phyloP scores from a whole-genome alignment of 176 grass and related monocot species.

The Rhynchospora pubera region DNA sequence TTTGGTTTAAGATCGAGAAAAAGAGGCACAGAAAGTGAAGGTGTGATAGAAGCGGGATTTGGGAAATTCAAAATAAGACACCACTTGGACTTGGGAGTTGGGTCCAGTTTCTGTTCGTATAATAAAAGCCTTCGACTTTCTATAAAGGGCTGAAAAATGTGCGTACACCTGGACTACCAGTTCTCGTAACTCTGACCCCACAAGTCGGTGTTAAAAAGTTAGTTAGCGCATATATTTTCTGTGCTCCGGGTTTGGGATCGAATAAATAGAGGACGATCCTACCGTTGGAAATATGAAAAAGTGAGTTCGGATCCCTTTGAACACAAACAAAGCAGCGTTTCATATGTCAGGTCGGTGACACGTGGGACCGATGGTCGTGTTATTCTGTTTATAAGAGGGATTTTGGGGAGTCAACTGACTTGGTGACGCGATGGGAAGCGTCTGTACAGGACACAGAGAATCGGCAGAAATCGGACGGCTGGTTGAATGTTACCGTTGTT shows the following conservation, averaged over 20 bases:
- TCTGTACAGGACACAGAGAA: not conserved
- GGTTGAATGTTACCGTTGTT: slow-evolving; percentile 2
- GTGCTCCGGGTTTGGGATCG: not conserved
- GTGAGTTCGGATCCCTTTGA: not conserved
- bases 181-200: not conserved
- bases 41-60: slow-evolving; percentile 20
- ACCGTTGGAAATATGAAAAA: not conserved
- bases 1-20: not conserved
- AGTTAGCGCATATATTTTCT: not conserved
- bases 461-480: not conserved
- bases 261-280: not conserved
- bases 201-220: not conserved
- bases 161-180: not conserved
- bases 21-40: not conserved
- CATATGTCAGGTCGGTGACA: not conserved
- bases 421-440: not conserved
- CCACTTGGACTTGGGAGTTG: too few relatives aligned
- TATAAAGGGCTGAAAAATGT: not conserved
- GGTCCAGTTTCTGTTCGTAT: not conserved
- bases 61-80: slow-evolving; percentile 18
- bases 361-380: not conserved
- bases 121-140: not conserved
- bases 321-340: not conserved
- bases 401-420: not conserved
- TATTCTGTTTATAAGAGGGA: not conserved